phyloP scores from a whole-genome alignment of 1,284 basidiomycete species.

The Sporisorium exsertum region DNA sequence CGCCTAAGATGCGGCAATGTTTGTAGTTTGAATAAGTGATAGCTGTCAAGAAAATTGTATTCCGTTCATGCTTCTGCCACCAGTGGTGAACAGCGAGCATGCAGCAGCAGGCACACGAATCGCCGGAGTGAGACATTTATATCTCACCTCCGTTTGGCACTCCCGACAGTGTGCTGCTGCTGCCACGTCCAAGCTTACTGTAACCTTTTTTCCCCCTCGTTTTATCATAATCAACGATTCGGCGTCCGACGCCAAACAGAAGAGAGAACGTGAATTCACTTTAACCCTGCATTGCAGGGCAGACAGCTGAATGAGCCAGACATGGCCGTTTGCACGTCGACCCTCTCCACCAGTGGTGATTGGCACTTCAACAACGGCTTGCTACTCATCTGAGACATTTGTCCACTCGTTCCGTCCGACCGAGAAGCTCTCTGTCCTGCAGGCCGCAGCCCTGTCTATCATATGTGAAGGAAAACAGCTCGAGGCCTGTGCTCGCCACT shows the following conservation, averaged over 20 bases:
- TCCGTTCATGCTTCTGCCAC: too few species aligned
- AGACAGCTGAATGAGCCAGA: neutral
- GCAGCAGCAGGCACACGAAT: neutral
- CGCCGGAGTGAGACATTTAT: neutral
- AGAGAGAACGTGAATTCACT: neutral
- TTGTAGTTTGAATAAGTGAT: too few species aligned
- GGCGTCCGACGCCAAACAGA: neutral
- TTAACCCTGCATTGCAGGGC: neutral
- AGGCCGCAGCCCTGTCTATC: too few species aligned
- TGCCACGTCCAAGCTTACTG: too few species aligned
- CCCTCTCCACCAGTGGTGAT: neutral
- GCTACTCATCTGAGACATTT: slow-evolving; percentile 3
- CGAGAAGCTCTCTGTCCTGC: too few species aligned
- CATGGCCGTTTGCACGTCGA: neutral
- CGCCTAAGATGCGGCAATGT: too few species aligned
- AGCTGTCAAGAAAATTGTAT: too few species aligned
- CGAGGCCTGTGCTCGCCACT: neutral
- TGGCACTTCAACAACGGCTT: neutral
- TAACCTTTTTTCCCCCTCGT: neutral
- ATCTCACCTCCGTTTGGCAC: neutral
- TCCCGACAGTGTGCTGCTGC: neutral
- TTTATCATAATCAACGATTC: neutral
- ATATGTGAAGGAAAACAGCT: too few species aligned
- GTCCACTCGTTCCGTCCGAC: too few species aligned
- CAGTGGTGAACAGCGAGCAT: too few species aligned